phyloP scores from a whole-genome alignment of 75 land plant species.

The Cryptomeria japonica region DNA sequence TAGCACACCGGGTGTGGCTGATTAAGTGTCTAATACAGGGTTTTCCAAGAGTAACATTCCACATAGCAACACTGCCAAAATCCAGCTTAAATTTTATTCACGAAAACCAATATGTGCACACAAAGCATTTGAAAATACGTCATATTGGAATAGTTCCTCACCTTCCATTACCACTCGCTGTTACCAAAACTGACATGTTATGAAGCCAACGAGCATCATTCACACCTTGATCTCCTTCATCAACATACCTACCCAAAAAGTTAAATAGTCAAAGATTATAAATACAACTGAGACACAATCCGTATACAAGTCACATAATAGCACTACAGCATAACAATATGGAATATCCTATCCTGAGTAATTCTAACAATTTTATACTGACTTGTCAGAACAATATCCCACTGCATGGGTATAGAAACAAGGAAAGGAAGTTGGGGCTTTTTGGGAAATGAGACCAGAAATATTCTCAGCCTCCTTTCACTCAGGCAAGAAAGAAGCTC shows the following conservation, averaged over 20 bases:
- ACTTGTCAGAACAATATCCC: background rate
- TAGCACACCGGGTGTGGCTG: conserved; percentile 50
- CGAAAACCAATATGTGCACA: background rate
- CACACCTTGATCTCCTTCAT: conserved; percentile 56
- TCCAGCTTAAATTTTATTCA: background rate
- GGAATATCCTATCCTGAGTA: background rate
- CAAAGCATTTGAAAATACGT: background rate
- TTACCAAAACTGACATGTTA: conserved; percentile 35
- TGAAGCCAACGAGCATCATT: conserved; percentile 62
- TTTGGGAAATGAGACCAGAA: background rate
- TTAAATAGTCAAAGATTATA: background rate
- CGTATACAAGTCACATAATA: background rate
- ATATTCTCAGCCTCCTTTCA: background rate
- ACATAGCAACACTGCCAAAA: conserved; percentile 38
- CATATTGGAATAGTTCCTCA: background rate
- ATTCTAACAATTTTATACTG: background rate
- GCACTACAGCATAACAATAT: background rate
- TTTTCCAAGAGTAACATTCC: conserved; percentile 48
- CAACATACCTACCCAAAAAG: conserved; percentile 37
- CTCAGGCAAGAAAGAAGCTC: background rate
- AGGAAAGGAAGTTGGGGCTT: background rate
- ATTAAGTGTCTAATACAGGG: conserved; percentile 43
- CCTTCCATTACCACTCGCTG: conserved; percentile 60
- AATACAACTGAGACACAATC: background rate
- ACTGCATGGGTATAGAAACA: background rate